Base-by-base conservation (phyloP, 2,329 filamentous ascomycete genomes). In the Gaeumannomyces sp. region DNA sequence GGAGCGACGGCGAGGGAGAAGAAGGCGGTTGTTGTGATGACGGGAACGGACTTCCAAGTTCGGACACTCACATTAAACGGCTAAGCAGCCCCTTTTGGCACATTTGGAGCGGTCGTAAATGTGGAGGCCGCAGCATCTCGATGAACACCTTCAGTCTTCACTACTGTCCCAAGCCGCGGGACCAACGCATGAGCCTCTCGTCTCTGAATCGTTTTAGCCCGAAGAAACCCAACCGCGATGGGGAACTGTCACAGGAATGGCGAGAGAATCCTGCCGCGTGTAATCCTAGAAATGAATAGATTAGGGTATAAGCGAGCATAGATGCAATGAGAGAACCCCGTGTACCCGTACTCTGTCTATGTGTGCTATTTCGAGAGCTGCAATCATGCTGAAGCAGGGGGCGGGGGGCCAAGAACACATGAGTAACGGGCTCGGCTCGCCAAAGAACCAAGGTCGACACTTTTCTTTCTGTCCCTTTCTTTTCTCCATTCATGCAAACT, bases 401-500 rank as follows among this genome's bases (percentile, higher is more conserved):
- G 63, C 33, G 33, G n/a, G 3, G 60, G 59, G 27, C n/a, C 45
- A 53, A 29, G n/a, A 63, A 35, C 19, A 53, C 53, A 33, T n/a
- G 11, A 62, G 6, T 16, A 22, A 16, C n/a, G 53, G n/a, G 29
- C 35, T 58, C 31, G 53, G 31, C 58, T 57, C 27, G 33, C 64
- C 58, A 64, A 25, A 56, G 58, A 59, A 50, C 2, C 5, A 19
- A 14, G 45, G 45, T n/a, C 11, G 45, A 53, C 19, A 1, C 45
- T 11, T n/a, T 3, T 14, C 33, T 35, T 53, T 53, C 2, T n/a
- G 1, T 11, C 29, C 16, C 4, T 35, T 5, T 35, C 22, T 60
- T n/a, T 31, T n/a, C 59, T 19, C 28, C 60, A 38, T 58, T 71
- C 65, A 87, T 61, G 83, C 84, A 78, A 96, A 96, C 76, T 96